Evolutionary conservation across 331 rosid species (phyloP), one percentile per base, ranked within the genome.

Genomic region (Cydonia oblonga): DNA sequence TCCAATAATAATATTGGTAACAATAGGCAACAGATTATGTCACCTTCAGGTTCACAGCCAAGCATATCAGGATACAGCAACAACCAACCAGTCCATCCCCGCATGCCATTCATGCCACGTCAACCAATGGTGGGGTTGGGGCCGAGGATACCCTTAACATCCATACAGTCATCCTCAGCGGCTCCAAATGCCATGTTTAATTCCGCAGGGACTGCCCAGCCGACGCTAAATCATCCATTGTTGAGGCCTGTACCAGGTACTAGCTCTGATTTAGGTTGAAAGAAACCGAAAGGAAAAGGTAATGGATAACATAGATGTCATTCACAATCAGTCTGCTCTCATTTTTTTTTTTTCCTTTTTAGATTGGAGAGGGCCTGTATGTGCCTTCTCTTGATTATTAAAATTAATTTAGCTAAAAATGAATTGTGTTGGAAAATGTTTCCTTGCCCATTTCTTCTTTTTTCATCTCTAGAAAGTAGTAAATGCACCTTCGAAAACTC

Each of bases 231-330:
- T 82, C 98, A 88, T 81, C 92, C 96, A 9, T 83, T 91, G 86
- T 72, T 88, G 84, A 87, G 99, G 85, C 90, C 97, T 18, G 96
- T 95, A 33, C 86, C 90, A 12, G 90, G 97, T 75, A 87, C 96
- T 68, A 88, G 84, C 90, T 88, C 97, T 56, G 87, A 97, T 62
- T 82, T 95, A 80, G 92, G 99, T 71, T 95, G 87, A 83, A 78
- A 82, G 80, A 22, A 75, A 67, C 58, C 52, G 35, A 29, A 82
- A 79, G 80, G 49, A 69, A 82, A 68, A 84, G 78, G 54, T 14
- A 57, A 64, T 40, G 24, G 58, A 68, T 75, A 71, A 69, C 79
- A 76, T 69, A 75, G 79, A 85, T 66, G 69, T 3, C 82, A 38
- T 66, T 77, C 72, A 75, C 68, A 85, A 75, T 69, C 66, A 64